phyloP scores from a whole-genome alignment of 139 green algal species.

The Tetratostichococcus sp. region DNA sequence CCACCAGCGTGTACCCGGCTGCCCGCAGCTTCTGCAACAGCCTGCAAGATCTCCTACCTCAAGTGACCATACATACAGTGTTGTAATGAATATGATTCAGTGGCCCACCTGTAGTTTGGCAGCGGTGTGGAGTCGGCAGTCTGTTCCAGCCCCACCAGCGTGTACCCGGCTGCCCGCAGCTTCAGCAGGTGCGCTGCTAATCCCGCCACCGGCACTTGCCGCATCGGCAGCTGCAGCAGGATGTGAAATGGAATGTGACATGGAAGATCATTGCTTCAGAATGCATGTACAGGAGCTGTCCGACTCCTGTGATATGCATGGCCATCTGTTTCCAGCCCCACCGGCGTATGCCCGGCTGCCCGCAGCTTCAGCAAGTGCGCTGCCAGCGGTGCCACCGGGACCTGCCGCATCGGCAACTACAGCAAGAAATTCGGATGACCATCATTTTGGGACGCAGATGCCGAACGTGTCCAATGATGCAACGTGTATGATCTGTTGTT shows the following conservation, averaged over 20 bases:
- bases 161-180: conserved; percentile 58
- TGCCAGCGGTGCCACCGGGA: conserved; percentile 41
- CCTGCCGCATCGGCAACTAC: neutral
- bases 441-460: too few relatives aligned
- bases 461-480: too few relatives aligned
- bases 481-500: too few relatives aligned
- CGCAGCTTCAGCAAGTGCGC: conserved; percentile 60
- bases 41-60: too few relatives aligned
- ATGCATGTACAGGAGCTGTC: neutral
- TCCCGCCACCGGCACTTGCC: conserved; percentile 19
- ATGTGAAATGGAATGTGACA: too few relatives aligned
- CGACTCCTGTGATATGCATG: too few relatives aligned
- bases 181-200: conserved; percentile 66
- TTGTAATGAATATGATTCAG: too few relatives aligned
- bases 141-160: conserved; percentile 86
- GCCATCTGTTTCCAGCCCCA: conserved; percentile 90
- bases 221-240: neutral
- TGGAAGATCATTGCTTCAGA: neutral
- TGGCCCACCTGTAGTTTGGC: conserved; percentile 9
- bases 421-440: too few relatives aligned
- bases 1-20: conserved; percentile 72
- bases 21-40: conserved; percentile 24
- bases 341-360: conserved; percentile 60
- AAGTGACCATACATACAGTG: too few relatives aligned
- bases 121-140: conserved; percentile 60